Conservation (phyloP, 495 filamentous ascomycete species). For the Pseudotulostoma volvatum region DNA sequence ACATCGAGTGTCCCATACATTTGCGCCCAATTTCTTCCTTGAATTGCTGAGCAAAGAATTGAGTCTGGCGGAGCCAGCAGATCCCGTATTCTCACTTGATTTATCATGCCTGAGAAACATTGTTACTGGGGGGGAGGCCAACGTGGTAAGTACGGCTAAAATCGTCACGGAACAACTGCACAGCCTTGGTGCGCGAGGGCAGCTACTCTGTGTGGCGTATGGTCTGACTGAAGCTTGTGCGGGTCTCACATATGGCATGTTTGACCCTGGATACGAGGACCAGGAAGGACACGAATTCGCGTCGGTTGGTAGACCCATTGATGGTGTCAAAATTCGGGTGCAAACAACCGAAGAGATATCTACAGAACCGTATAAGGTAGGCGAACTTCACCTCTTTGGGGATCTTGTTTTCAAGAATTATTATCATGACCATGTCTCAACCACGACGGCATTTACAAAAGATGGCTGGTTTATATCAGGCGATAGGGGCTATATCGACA, state of each 20-base stretch:
- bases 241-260: neutral
- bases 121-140: constrained; percentile 27
- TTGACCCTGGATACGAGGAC: constrained; percentile 1
- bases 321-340: neutral
- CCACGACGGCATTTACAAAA: constrained; percentile 42
- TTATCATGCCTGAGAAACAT: constrained; percentile 14
- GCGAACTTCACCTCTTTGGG: constrained; percentile 16
- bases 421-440: constrained; percentile 50
- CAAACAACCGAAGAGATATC: constrained; percentile 1
- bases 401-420: constrained; percentile 67
- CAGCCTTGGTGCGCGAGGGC: neutral
- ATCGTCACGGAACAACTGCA: neutral
- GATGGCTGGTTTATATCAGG: constrained; percentile 81
- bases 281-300: neutral
- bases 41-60: neutral
- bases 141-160: constrained; percentile 12
- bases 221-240: neutral
- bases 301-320: neutral
- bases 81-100: constrained; percentile 6
- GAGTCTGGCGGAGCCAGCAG: neutral
- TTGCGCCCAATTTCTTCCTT: constrained; percentile 43
- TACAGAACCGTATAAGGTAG: constrained; percentile 4
- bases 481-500: constrained; percentile 47
- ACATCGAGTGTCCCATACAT: constrained; percentile 29
- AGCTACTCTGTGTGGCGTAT: neutral